A percentile compares a stretch with the other conserved stretches of the same genome.
Evolutionary conservation across 805 yeast genomes (phyloP).

Genomic region (Saccharomyces mikatae): DNA sequence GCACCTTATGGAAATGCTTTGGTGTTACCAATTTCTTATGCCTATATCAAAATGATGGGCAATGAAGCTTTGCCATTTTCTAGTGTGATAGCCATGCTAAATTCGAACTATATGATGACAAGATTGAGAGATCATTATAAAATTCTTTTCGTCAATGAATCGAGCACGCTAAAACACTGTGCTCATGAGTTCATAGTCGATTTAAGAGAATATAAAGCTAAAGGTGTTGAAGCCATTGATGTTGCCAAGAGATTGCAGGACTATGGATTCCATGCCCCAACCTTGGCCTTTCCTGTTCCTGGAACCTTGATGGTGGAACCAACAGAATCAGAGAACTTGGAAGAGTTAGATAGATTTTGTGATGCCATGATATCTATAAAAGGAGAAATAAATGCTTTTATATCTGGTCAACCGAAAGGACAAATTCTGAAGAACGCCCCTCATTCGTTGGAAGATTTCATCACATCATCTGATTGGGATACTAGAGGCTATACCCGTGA

Average conservation of each 20-base stretch:
- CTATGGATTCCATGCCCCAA: constrained; percentile 98
- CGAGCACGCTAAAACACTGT: constrained; percentile 56
- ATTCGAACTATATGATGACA: constrained; percentile 91
- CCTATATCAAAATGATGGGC: constrained; percentile 93
- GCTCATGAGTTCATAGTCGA: constrained; percentile 96
- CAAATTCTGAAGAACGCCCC: constrained; percentile 81
- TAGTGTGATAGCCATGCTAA: constrained; percentile 85
- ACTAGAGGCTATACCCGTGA: constrained; percentile 82
- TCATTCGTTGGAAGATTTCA: constrained; percentile 74
- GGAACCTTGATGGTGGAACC: constrained; percentile 98
- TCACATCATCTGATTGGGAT: constrained; percentile 66
- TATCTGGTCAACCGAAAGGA: constrained; percentile 59
- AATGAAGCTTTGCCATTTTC: constrained; percentile 73
- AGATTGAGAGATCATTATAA: constrained; percentile 63
- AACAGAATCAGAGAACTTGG: constrained; percentile 86
- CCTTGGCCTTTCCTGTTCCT: constrained; percentile 97
- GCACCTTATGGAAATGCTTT: constrained; percentile 96
- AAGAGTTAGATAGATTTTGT: constrained; percentile 83
- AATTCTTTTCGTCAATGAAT: constrained; percentile 55
- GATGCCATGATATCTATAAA: constrained; percentile 80
- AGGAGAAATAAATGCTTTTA: constrained; percentile 67
- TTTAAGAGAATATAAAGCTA: constrained; percentile 68
- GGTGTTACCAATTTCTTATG: constrained; percentile 86
- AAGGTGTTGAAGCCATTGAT: constrained; percentile 89
- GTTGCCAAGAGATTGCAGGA: constrained; percentile 95